These are phyloP conservation scores for Sugiyamaella smithiae DNA, from an alignment of 805 yeast genomes.

Conservation along the genomic window DNA sequence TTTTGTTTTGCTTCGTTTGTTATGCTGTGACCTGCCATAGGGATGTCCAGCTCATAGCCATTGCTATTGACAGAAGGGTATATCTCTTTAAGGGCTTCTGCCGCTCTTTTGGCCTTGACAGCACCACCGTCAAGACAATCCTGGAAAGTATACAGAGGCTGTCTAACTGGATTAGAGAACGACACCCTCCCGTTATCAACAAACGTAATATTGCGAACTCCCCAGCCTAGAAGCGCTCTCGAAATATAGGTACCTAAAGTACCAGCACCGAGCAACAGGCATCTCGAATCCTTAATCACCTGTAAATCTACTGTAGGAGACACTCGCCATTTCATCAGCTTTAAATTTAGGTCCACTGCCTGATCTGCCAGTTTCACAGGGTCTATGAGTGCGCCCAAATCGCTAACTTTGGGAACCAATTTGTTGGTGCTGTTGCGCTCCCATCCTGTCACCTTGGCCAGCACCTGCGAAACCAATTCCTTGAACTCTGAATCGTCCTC, in stretches of 20 bases:
- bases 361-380: constrained; percentile 84
- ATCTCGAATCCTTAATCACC: constrained; percentile 53
- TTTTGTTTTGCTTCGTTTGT: constrained; percentile 51
- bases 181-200: constrained; percentile 90
- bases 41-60: constrained; percentile 72
- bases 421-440: constrained; percentile 71
- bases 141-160: constrained; percentile 76
- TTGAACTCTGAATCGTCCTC: constrained; percentile 83
- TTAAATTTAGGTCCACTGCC: constrained; percentile 85
- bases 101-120: constrained; percentile 77
- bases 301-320: constrained; percentile 80
- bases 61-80: constrained; percentile 71
- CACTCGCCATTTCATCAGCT: constrained; percentile 95
- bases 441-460: constrained; percentile 73
- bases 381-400: constrained; percentile 74
- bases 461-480: constrained; percentile 66
- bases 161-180: constrained; percentile 93
- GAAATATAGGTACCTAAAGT: constrained; percentile 92
- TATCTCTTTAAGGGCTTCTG: constrained; percentile 62
- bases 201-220: constrained; percentile 78
- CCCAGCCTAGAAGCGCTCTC: constrained; percentile 90
- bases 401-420: constrained; percentile 78
- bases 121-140: constrained; percentile 77
- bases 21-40: constrained; percentile 94
- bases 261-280: constrained; percentile 90